Percentiles rank a stretch among this genome's conserved stretches.
Evolutionary conservation across 2,329 filamentous ascomycete species (phyloP).

Genomic region (Alternaria postmessia): DNA sequence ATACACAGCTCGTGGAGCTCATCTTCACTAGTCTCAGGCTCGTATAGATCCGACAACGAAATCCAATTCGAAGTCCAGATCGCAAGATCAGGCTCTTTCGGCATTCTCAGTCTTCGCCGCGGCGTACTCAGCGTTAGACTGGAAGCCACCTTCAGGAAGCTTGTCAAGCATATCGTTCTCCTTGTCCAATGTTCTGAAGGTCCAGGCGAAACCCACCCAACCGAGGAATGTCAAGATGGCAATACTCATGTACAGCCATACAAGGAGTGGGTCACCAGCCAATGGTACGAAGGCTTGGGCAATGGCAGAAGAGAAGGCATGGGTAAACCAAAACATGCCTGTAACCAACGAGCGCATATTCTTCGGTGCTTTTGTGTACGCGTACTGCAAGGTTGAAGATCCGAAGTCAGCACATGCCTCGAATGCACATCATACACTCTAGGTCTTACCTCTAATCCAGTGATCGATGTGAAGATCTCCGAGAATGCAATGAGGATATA

Average conservation of each 20-base stretch:
- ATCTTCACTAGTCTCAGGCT: neutral
- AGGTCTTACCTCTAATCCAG: constrained; percentile 56
- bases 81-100: constrained; percentile 10
- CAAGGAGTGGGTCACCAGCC: constrained; percentile 30
- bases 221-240: constrained; percentile 43
- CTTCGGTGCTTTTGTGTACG: constrained; percentile 74
- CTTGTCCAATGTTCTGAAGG: constrained; percentile 37
- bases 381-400: constrained; percentile 61
- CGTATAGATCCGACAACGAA: neutral
- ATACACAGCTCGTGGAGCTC: neutral
- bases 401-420: neutral
- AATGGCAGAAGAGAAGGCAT: constrained; percentile 39
- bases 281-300: constrained; percentile 33
- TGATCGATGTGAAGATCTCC: constrained; percentile 70
- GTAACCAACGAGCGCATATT: constrained; percentile 61
- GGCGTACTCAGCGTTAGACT: constrained; percentile 24
- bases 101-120: constrained; percentile 19
- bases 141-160: constrained; percentile 36
- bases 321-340: constrained; percentile 43
- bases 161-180: constrained; percentile 45
- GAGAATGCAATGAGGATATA: constrained; percentile 64
- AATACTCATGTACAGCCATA: constrained; percentile 41
- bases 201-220: constrained; percentile 40
- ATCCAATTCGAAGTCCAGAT: neutral
- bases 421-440: neutral